Conservation (phyloP, 148 eudicot species). For the Spergularia marina region DNA sequence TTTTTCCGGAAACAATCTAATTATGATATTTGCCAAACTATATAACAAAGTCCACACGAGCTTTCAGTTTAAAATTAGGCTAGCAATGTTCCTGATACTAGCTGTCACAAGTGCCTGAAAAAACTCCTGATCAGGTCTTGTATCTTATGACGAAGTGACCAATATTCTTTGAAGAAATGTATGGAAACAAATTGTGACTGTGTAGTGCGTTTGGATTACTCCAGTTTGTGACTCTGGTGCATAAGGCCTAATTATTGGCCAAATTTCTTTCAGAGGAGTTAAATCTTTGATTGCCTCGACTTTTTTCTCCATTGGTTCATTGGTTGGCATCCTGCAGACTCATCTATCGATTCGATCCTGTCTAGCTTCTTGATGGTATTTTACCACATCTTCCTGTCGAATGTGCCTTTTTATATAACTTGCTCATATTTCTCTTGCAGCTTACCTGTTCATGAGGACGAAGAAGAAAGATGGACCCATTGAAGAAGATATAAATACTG, state of each 20-base stretch:
- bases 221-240: neutral
- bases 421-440: slow-evolving; percentile 33
- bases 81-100: neutral
- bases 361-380: neutral
- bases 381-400: neutral
- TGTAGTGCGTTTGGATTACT: neutral
- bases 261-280: neutral
- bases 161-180: neutral
- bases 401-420: neutral
- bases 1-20: too few species aligned
- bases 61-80: neutral
- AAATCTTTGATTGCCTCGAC: neutral
- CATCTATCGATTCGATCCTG: neutral
- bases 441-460: slow-evolving; percentile 64
- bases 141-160: too few species aligned
- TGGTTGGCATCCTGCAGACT: neutral
- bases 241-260: neutral
- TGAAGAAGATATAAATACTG: slow-evolving; percentile 37
- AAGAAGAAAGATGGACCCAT: slow-evolving; percentile 42
- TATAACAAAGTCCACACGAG: neutral
- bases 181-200: neutral
- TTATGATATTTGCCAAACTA: neutral
- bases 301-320: neutral
- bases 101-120: neutral
- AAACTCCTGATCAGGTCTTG: too few species aligned